Conservation (phyloP, 495 filamentous ascomycete genomes). For the Penicillium taxi region DNA sequence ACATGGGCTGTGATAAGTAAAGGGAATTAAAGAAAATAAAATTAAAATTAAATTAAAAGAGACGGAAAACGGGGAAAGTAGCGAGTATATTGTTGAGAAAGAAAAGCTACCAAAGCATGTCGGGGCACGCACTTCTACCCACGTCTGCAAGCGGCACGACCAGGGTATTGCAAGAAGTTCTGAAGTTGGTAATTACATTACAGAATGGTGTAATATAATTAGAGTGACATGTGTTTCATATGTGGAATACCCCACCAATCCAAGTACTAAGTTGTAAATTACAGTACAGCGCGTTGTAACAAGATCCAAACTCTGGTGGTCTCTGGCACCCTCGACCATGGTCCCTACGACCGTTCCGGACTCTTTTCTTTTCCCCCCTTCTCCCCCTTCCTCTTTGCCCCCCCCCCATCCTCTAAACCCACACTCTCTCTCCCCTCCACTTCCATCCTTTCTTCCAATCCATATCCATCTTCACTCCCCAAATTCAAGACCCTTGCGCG, state of each 20-base stretch:
- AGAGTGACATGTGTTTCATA: no score
- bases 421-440: conserved; percentile 10
- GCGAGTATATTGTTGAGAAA: no score
- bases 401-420: conserved; percentile 12
- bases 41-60: background rate
- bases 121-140: conserved; percentile 23
- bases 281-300: no score
- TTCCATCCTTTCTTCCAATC: conserved; percentile 15
- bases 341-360: conserved; percentile 25
- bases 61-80: background rate
- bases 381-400: conserved; percentile 12
- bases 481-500: conserved; percentile 11
- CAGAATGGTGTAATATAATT: no score
- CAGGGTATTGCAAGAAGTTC: no score
- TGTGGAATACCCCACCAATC: no score
- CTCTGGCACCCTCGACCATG: no score
- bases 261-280: no score
- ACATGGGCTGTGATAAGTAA: conserved; percentile 1
- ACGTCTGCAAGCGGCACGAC: conserved; percentile 24
- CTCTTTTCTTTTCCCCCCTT: conserved; percentile 22
- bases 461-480: conserved; percentile 10
- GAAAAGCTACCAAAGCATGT: conserved; percentile 7
- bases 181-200: no score
- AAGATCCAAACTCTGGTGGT: no score
- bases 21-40: background rate